Conservation (phyloP, 179 eudicot species). For the Silene coronaria region DNA sequence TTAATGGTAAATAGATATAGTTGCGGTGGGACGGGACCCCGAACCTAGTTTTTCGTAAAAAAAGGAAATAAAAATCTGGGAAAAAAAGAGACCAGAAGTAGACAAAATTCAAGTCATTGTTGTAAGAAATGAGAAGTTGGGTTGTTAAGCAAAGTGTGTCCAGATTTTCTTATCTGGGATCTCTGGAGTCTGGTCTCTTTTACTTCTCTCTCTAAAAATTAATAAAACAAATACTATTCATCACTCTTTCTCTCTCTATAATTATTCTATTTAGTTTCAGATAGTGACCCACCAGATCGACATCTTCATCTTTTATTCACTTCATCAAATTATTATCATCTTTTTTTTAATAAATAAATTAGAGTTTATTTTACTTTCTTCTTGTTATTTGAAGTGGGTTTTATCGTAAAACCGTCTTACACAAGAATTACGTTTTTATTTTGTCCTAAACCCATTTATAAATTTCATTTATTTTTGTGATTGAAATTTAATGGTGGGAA, state of each 20-base stretch:
- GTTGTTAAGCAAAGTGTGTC: conserved; percentile 44
- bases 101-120: no score
- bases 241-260: background rate
- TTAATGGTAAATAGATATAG: no score
- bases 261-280: no score
- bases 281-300: no score
- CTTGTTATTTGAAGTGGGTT: conserved; percentile 25
- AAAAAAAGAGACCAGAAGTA: no score
- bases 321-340: no score
- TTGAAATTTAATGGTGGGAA: conserved; percentile 38
- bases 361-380: background rate
- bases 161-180: conserved; percentile 89
- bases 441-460: conserved; percentile 25
- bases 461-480: conserved; percentile 28
- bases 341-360: background rate
- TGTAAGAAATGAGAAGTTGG: conserved; percentile 43
- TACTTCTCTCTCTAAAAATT: conserved; percentile 12
- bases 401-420: no score
- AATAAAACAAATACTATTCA: background rate
- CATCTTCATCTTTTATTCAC: no score
- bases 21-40: no score
- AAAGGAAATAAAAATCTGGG: no score
- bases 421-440: no score
- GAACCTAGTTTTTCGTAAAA: no score
- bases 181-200: conserved; percentile 40